phyloP scores from a whole-genome alignment of 192 early-diverging fungal genomes.

The Coemansia sp. region DNA sequence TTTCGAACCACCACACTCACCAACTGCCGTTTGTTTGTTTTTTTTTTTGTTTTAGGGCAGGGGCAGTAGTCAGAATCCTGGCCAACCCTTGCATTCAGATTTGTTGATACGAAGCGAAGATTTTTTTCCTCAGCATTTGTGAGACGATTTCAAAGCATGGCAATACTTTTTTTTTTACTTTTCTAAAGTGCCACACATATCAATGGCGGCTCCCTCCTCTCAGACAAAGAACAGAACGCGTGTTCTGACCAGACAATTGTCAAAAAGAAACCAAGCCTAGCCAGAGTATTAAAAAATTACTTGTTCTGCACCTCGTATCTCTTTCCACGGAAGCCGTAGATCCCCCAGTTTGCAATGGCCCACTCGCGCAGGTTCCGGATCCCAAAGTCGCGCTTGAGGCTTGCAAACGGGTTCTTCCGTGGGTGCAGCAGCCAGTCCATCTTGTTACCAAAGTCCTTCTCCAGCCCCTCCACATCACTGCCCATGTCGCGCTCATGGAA shows the following conservation, averaged over 20 bases:
- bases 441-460: slow-evolving; percentile 58
- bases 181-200: too few species aligned
- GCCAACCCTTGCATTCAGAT: too few species aligned
- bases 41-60: neutral
- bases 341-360: slow-evolving; percentile 76
- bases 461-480: slow-evolving; percentile 60
- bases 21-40: neutral
- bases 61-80: too few species aligned
- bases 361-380: slow-evolving; percentile 68
- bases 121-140: too few species aligned
- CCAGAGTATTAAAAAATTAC: neutral
- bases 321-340: slow-evolving; percentile 78
- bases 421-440: slow-evolving; percentile 77
- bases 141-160: too few species aligned
- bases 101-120: too few species aligned
- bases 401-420: slow-evolving; percentile 64
- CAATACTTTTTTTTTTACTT: too few species aligned
- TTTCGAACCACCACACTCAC: neutral
- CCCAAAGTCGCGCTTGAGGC: slow-evolving; percentile 72
- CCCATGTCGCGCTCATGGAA: slow-evolving; percentile 70
- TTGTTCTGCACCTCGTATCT: slow-evolving; percentile 69
- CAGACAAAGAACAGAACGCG: neutral
- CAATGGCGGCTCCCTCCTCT: too few species aligned
- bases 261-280: neutral
- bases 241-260: too few species aligned